Evolutionary conservation across 441 rosid species (phyloP).

Genomic region (Gossypium trilobum): DNA sequence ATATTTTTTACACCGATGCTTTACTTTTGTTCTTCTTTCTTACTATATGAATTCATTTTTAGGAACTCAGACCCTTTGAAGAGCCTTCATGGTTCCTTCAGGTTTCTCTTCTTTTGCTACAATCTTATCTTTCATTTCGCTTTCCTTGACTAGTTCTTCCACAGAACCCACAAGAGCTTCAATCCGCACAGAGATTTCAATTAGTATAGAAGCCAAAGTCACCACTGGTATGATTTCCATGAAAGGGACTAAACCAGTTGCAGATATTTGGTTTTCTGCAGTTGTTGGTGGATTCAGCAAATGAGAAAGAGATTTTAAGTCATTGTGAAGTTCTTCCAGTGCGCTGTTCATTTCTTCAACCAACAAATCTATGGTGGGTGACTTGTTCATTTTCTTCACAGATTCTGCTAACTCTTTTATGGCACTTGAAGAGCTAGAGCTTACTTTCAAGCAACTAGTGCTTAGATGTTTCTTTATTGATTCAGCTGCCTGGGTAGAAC

Average conservation of each 20-base stretch:
- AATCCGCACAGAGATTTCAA: conserved; percentile 36
- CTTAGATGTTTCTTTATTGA: conserved; percentile 36
- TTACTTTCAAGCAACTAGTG: conserved; percentile 31
- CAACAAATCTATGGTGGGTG: conserved; percentile 31
- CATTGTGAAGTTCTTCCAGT: conserved; percentile 47
- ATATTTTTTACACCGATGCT: neutral
- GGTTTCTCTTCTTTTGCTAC: conserved; percentile 12
- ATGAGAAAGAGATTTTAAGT: conserved; percentile 33
- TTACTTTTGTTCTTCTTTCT: neutral
- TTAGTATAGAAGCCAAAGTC: conserved; percentile 41
- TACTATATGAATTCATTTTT: neutral
- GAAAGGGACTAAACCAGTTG: conserved; percentile 22
- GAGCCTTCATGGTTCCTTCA: conserved; percentile 18
- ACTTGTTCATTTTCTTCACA: conserved; percentile 35
- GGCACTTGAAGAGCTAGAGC: conserved; percentile 32
- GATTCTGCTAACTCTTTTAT: conserved; percentile 35
- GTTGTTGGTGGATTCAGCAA: conserved; percentile 11
- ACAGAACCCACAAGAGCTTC: conserved; percentile 36
- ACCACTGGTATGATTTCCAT: conserved; percentile 41
- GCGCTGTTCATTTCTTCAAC: conserved; percentile 45
- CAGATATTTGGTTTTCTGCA: conserved; percentile 1
- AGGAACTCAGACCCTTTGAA: conserved; percentile 27
- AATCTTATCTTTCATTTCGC: conserved; percentile 10
- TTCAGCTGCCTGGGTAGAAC: conserved; percentile 29
- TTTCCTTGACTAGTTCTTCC: conserved; percentile 29